Conservation (phyloP, 2,329 filamentous ascomycete species). For the Sarocladiaceae sp. region DNA sequence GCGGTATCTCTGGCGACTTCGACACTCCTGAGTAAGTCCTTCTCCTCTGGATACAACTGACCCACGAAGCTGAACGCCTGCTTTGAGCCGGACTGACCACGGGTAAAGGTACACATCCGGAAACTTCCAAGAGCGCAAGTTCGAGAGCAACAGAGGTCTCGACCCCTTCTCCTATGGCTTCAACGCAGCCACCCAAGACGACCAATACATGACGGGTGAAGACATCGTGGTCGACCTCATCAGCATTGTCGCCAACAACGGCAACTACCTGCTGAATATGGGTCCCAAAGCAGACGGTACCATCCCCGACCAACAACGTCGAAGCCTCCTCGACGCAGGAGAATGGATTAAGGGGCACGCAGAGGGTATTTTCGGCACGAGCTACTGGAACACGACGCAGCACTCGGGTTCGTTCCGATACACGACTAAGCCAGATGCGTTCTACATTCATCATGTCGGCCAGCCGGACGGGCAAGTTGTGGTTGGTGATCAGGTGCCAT, state of each 20-base stretch:
- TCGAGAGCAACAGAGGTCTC: constrained; percentile 56
- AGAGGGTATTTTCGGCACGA: constrained; percentile 54
- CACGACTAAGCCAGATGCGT: constrained; percentile 45
- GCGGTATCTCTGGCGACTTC: constrained; percentile 30
- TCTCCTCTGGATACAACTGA: neutral
- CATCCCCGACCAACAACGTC: constrained; percentile 43
- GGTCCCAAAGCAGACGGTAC: constrained; percentile 51
- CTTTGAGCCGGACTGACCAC: too few relatives aligned
- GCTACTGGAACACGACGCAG: constrained; percentile 37
- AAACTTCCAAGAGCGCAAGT: constrained; percentile 35
- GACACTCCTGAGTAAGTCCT: constrained; percentile 11
- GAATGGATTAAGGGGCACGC: constrained; percentile 47
- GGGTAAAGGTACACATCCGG: neutral
- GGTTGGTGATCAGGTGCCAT: constrained; percentile 39
- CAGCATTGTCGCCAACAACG: constrained; percentile 21
- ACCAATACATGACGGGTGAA: constrained; percentile 38
- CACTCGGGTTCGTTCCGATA: constrained; percentile 33
- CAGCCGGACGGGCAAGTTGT: constrained; percentile 35
- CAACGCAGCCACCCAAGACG: constrained; percentile 46
- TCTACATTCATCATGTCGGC: constrained; percentile 44
- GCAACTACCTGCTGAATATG: constrained; percentile 51
- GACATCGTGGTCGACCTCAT: constrained; percentile 31
- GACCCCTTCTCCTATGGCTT: constrained; percentile 56
- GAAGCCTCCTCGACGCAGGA: constrained; percentile 45
- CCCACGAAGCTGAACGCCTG: too few relatives aligned